Conservation (phyloP, 2,329 filamentous ascomycete species). For the Chalara sp. region DNA sequence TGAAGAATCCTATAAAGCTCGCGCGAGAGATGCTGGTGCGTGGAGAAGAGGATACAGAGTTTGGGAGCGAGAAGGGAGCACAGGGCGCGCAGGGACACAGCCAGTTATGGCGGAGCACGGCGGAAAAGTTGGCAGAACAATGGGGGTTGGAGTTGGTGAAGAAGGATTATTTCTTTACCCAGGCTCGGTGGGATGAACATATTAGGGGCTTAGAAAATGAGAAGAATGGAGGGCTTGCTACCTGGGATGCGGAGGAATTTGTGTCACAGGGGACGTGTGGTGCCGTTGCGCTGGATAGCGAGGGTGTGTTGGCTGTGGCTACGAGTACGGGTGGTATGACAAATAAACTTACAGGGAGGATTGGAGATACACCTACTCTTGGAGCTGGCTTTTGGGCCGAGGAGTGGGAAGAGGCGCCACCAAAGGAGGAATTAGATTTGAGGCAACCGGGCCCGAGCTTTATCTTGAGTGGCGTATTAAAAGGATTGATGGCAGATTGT, state of each 20-base stretch:
- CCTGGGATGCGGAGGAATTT: constrained; percentile 57
- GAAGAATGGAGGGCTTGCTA: constrained; percentile 35
- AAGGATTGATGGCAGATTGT: constrained; percentile 50
- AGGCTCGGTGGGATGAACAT: constrained; percentile 74
- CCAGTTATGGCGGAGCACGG: constrained; percentile 59
- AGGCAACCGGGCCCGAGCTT: constrained; percentile 27
- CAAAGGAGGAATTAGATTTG: constrained; percentile 10
- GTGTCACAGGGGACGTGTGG: constrained; percentile 81
- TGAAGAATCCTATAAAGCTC: constrained; percentile 75
- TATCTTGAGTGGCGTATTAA: constrained; percentile 36
- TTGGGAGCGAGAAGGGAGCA: constrained; percentile 27
- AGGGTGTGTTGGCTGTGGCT: constrained; percentile 64
- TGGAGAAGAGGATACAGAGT: constrained; percentile 54
- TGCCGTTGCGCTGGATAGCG: constrained; percentile 72
- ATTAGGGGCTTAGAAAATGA: constrained; percentile 47
- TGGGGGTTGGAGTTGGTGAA: constrained; percentile 66
- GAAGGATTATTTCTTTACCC: constrained; percentile 71
- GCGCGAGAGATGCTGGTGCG: constrained; percentile 64
- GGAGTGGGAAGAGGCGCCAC: constrained; percentile 54
- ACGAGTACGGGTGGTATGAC: constrained; percentile 73
- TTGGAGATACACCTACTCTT: constrained; percentile 79
- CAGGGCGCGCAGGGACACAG: constrained; percentile 57
- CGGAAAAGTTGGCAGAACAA: constrained; percentile 58
- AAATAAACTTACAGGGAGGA: constrained; percentile 78
- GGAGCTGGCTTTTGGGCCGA: constrained; percentile 90